phyloP scores from a whole-genome alignment of 768 basidiomycete species.

The Tylopilus subfusipes region DNA sequence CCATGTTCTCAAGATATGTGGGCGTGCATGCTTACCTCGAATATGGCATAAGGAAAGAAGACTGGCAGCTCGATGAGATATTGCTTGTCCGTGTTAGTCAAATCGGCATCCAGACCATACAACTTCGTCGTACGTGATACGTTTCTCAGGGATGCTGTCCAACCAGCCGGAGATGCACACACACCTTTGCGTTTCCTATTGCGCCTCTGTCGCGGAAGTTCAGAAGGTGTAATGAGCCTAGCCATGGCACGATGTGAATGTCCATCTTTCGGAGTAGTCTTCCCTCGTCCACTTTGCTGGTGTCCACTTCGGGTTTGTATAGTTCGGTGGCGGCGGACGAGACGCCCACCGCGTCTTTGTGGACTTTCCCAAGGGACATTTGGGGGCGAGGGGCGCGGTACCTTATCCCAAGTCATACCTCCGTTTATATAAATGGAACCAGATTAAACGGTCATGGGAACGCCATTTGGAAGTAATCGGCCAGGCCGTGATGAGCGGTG shows the following conservation, averaged over 20 bases:
- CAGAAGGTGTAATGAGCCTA: constrained; percentile 68
- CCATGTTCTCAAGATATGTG: background rate
- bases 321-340: constrained; percentile 15
- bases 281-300: constrained; percentile 50
- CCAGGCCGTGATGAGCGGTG: background rate
- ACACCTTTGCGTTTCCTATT: constrained; percentile 73
- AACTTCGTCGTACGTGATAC: constrained; percentile 37
- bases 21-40: constrained; percentile 49
- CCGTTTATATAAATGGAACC: background rate
- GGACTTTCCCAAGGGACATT: constrained; percentile 4
- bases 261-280: constrained; percentile 60
- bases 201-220: constrained; percentile 63
- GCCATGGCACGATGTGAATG: constrained; percentile 68
- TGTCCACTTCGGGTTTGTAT: constrained; percentile 52
- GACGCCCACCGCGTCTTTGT: background rate
- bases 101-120: constrained; percentile 53
- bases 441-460: background rate
- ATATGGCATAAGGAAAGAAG: constrained; percentile 69
- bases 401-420: background rate
- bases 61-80: constrained; percentile 67
- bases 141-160: background rate
- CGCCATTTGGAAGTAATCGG: background rate
- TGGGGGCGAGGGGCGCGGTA: background rate
- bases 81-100: constrained; percentile 59
- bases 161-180: constrained; percentile 15